Percentiles rank a stretch among this genome's conserved stretches.
These are phyloP conservation scores for Anethum foeniculum DNA, from an alignment of 140 eudicot genomes.

Conservation along the genomic window DNA sequence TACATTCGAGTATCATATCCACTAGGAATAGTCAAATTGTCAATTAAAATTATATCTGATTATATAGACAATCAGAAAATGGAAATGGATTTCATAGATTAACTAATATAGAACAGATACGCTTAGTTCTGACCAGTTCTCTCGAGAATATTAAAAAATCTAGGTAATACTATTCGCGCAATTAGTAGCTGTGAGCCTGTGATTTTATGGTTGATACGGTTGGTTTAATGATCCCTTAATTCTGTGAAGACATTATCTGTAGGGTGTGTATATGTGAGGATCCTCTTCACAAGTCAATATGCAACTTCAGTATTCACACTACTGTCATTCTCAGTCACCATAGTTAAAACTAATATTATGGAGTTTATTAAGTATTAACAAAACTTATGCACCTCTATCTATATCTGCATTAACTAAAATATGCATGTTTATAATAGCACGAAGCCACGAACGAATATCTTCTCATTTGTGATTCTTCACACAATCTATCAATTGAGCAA, in stretches of 20 bases:
- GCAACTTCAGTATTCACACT: neutral
- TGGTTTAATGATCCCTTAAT: neutral
- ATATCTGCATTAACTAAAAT: neutral
- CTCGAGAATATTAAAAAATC: neutral
- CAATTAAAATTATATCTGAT: neutral
- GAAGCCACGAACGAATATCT: neutral
- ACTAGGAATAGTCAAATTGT: neutral
- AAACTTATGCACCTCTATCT: neutral
- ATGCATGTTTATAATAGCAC: neutral
- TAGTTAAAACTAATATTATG: neutral
- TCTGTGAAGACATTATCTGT: neutral
- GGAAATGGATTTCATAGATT: neutral
- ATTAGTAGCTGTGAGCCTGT: neutral
- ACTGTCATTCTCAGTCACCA: neutral
- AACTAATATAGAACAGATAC: neutral
- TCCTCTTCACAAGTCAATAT: neutral
- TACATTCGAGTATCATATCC: neutral
- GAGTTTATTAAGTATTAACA: neutral
- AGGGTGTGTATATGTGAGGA: neutral
- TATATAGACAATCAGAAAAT: neutral
- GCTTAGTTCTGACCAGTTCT: neutral
- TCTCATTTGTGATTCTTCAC: conserved; percentile 2
- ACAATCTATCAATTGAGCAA: neutral
- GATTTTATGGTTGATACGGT: neutral
- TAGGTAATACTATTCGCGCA: neutral